phyloP scores from a whole-genome alignment of 1,284 basidiomycete species.

The Puccinia brachypodii region DNA sequence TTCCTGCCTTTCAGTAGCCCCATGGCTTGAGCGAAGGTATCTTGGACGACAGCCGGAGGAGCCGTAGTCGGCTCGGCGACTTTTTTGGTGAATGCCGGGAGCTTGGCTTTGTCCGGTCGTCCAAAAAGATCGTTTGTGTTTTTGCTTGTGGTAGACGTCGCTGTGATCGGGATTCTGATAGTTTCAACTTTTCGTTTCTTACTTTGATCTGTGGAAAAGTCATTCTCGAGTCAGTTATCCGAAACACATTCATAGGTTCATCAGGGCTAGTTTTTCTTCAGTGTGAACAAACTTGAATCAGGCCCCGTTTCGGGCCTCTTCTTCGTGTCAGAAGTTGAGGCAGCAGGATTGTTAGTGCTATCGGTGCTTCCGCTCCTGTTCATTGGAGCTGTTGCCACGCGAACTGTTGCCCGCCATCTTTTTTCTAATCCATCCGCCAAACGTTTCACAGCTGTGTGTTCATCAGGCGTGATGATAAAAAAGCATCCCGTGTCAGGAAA shows the following conservation, averaged over 20 bases:
- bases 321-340: slow-evolving; percentile 17
- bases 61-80: neutral
- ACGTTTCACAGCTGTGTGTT: slow-evolving; percentile 14
- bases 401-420: slow-evolving; percentile 25
- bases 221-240: neutral
- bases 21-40: slow-evolving; percentile 46
- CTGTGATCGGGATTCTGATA: neutral
- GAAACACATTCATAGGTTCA: too few species aligned
- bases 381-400: slow-evolving; percentile 20
- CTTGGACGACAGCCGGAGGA: neutral
- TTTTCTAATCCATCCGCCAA: slow-evolving; percentile 30
- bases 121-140: slow-evolving; percentile 32
- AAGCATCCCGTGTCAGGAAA: neutral
- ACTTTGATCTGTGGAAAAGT: slow-evolving; percentile 3
- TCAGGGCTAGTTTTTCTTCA: neutral
- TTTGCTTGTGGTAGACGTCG: slow-evolving; percentile 15
- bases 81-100: slow-evolving; percentile 46
- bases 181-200: slow-evolving; percentile 44
- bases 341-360: neutral
- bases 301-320: slow-evolving; percentile 32
- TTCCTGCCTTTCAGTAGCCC: slow-evolving; percentile 18
- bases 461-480: neutral
- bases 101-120: slow-evolving; percentile 33
- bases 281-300: slow-evolving; percentile 27
- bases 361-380: neutral